Conservation (phyloP, 148 eudicot genomes). For the Heliamphora exappendiculata region DNA sequence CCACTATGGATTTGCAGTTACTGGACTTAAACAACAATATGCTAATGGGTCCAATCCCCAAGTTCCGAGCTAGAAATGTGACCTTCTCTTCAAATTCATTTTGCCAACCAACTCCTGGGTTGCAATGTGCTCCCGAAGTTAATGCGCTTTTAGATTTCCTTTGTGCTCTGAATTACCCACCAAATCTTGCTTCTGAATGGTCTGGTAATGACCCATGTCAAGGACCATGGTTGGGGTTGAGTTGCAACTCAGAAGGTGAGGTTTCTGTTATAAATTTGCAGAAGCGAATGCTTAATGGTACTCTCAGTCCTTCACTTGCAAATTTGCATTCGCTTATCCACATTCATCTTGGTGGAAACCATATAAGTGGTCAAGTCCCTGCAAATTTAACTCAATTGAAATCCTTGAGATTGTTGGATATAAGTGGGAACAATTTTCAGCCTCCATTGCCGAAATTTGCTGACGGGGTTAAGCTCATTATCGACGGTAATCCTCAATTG, state of each 20-base stretch:
- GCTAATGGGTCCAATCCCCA: slow-evolving; percentile 66
- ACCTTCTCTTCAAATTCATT: slow-evolving; percentile 45
- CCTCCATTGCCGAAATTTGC: slow-evolving; percentile 58
- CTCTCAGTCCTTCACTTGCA: slow-evolving; percentile 53
- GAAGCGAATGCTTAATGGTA: slow-evolving; percentile 49
- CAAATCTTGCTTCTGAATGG: slow-evolving; percentile 46
- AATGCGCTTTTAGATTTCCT: slow-evolving; percentile 54
- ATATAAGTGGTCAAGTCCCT: slow-evolving; percentile 42
- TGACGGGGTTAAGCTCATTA: slow-evolving; percentile 33
- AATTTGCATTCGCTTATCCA: slow-evolving; percentile 38
- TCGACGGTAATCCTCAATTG: slow-evolving; percentile 44
- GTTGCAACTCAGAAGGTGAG: slow-evolving; percentile 34
- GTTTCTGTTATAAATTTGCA: slow-evolving; percentile 50
- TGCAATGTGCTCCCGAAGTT: slow-evolving; percentile 52
- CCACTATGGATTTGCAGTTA: slow-evolving; percentile 28
- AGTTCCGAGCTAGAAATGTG: slow-evolving; percentile 38
- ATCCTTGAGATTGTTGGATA: slow-evolving; percentile 50
- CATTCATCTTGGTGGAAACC: slow-evolving; percentile 46
- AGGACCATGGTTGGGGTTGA: slow-evolving; percentile 59
- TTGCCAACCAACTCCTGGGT: slow-evolving; percentile 50
- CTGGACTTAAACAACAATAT: slow-evolving; percentile 60
- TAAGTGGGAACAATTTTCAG: slow-evolving; percentile 44
- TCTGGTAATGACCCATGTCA: slow-evolving; percentile 67
- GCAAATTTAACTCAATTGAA: slow-evolving; percentile 34
- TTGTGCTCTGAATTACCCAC: slow-evolving; percentile 39